A percentile compares a stretch with the other conserved stretches of the same genome.
phyloP scores from a whole-genome alignment of 2,329 filamentous ascomycete species.

The Graphium sp. region DNA sequence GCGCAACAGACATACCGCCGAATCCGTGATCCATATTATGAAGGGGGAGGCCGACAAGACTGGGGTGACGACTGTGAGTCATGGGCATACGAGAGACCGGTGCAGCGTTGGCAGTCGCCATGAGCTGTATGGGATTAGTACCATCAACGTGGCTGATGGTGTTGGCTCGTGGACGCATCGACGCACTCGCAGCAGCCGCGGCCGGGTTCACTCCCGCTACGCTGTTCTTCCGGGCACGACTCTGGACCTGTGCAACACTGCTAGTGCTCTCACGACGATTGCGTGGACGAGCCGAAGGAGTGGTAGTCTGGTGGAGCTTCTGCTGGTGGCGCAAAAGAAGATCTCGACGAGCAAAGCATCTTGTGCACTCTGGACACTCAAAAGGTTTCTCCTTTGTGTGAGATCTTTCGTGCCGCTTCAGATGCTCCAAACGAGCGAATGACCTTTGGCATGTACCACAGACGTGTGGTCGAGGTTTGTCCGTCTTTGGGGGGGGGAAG shows the following conservation, averaged over 20 bases:
- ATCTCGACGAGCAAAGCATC: conserved; percentile 90
- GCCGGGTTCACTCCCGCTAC: conserved; percentile 44
- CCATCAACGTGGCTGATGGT: conserved; percentile 90
- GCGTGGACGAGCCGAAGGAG: conserved; percentile 70
- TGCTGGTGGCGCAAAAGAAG: conserved; percentile 89
- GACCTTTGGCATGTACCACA: conserved; percentile 83
- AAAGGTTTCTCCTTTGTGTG: conserved; percentile 99
- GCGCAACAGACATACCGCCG: conserved; percentile 52
- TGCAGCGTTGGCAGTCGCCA: conserved; percentile 40
- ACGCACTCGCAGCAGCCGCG: conserved; percentile 30
- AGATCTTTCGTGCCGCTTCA: conserved; percentile 95
- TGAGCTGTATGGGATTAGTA: conserved; percentile 49
- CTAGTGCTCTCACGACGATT: conserved; percentile 83
- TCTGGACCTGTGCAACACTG: conserved; percentile 46
- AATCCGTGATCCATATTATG: conserved; percentile 46
- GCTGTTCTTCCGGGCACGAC: conserved; percentile 82
- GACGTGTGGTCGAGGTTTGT: conserved; percentile 90
- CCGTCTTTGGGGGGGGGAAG: conserved; percentile 79
- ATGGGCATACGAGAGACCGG: conserved; percentile 29
- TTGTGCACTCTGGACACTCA: conserved; percentile 82
- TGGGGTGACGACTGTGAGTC: conserved; percentile 56
- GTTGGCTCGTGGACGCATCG: conserved; percentile 79
- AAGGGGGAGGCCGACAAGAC: conserved; percentile 50
- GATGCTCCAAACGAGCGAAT: conserved; percentile 86
- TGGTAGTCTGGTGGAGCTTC: conserved; percentile 89